These are phyloP conservation scores for Ganoderma sp. DNA, from an alignment of 1,284 basidiomycete species.

Conservation along the genomic window DNA sequence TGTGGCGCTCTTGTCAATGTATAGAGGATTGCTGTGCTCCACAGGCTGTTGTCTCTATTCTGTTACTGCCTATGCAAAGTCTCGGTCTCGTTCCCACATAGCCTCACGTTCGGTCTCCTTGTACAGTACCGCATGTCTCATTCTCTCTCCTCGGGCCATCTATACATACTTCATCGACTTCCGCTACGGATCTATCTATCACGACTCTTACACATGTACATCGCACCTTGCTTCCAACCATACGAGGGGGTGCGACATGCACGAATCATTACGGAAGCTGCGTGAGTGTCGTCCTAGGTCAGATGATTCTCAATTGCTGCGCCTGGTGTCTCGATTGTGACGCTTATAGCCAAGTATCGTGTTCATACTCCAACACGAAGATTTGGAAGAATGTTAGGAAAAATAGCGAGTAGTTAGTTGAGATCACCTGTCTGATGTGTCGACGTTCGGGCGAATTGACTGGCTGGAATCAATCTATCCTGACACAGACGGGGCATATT, in stretches of 20 bases:
- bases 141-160: not conserved
- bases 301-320: not conserved
- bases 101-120: not conserved
- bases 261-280: not conserved
- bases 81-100: not conserved
- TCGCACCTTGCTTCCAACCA: not conserved
- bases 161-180: not conserved
- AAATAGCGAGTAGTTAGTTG: not conserved
- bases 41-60: not conserved
- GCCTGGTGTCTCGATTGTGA: not conserved
- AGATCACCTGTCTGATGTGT: not conserved
- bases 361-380: not conserved
- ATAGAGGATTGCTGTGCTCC: not conserved
- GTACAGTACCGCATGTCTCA: not conserved
- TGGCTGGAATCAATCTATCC: not conserved
- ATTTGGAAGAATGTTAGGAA: not conserved
- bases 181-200: not conserved
- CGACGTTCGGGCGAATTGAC: not conserved
- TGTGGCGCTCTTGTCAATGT: conserved; percentile 3
- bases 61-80: not conserved
- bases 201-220: not conserved
- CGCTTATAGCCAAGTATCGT: not conserved
- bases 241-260: not conserved
- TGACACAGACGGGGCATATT: not conserved
- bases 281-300: not conserved